Evolutionary conservation across 768 basidiomycete genomes (phyloP), one percentile per base, ranked within the genome.

Genomic region (Trametes gibbosa): DNA sequence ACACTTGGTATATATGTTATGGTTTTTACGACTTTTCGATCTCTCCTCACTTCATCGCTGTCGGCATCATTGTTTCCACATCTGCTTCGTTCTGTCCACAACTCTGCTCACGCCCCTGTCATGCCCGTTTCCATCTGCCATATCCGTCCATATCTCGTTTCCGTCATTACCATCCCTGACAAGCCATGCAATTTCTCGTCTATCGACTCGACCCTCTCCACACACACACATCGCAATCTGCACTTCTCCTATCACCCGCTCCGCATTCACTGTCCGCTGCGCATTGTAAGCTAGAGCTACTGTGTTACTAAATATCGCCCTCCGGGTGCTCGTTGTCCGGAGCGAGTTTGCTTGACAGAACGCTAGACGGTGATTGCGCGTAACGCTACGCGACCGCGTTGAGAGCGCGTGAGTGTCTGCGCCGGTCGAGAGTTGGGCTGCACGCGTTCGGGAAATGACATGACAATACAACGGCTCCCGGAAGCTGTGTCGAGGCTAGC

Each of bases 261-360:
- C 59, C 53, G 59, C 58, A 57, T 60, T 52, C 53, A 64, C 53
- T 50, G 60, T 62, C 56, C 27, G 34, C 48, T 41, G 50, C 57
- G 68, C 68, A 65, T 63, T 69, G 69, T 68, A 70, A 59, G 67
- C 62, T 70, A 70, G 69, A 70, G 61, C 59, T 67, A 64, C 55
- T 68, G 64, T 67, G 67, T 62, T 57, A 63, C 50, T 63, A 59
- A 64, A 65, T 68, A 60, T 59, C 62, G 58, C 47, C 46, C 16
- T 46, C 19, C 55, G 51, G 60, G 24, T 42, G 19, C 41, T 5
- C 29, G 46, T 24, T 39, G 17, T 19, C 19, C 32, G 19, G 37
- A 37, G 35, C 34, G 50, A 37, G 14, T 32, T 25, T 34, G 16
- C 9, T n/a, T 24, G 29, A 34, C 29, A 19, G 17, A 21, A 5